Evolutionary conservation across 768 basidiomycete species (phyloP), one percentile per base, ranked within the genome.

Genomic region (button mushroom (Agaricus bisporus)): DNA sequence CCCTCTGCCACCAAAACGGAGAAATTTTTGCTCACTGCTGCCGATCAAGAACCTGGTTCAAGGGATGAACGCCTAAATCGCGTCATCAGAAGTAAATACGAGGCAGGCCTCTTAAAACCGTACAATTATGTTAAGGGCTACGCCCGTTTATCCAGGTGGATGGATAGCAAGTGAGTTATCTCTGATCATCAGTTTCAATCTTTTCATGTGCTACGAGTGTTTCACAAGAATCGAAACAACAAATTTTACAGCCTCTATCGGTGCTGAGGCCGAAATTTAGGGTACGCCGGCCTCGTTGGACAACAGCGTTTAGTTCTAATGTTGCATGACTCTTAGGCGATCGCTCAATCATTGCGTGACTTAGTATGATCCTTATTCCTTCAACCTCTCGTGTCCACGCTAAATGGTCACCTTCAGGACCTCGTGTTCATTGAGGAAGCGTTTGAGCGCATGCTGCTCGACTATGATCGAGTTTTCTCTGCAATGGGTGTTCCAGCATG

Each of bases 111-210:
- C 41, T 70, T 98, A 59, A 94, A 91, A 63, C 95, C 95, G 3
- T 97, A 95, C 63, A 95, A 98, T 68, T 97, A 98, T 60, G 92
- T 94, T 47, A 94, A 94, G 63, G 95, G 95, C 0, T 98, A 98
- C 61, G 88, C 91, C 12, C 75, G 95, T 56, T 69, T 98, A 58
- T 89, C 86, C 51, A 79, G 89, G 52, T 98, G 94, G 94, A 95
- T 98, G 91, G 92, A 94, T 60, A 74, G 85, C 65, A 92, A 94
- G 92, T 93, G 65, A 42, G 72, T 63, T 12, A 11, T 3, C 59
- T 48, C 14, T 47, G 28, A 10, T 14, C 14, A 20, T 54, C 44
- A 12, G 9, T 51, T 26, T 20, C 15, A 36, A 44, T 41, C 29
- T 52, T 41, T 36, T 59, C 20, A 54, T 54, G 18, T 17, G 26